Percentiles rank a stretch among this genome's conserved stretches.
Evolutionary conservation across 352 stramenopile genomes (phyloP).

Genomic region (Lagenidium sp.): DNA sequence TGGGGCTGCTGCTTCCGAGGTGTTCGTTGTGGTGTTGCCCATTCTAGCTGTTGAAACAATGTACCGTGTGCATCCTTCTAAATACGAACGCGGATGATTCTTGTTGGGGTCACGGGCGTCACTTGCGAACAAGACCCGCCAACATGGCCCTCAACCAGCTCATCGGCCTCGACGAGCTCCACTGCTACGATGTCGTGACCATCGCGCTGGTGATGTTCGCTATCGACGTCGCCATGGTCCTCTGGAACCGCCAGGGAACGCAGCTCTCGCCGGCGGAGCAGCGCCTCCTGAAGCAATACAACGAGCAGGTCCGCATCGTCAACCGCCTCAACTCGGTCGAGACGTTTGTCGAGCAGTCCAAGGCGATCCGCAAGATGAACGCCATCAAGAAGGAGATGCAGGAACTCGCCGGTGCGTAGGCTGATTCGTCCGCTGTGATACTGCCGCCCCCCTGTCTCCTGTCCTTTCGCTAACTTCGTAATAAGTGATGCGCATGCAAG

Average conservation of each 20-base stretch:
- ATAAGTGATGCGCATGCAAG: slow-evolving; percentile 57
- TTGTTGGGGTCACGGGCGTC: too few relatives aligned
- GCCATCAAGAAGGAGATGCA: slow-evolving; percentile 78
- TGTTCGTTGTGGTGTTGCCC: too few relatives aligned
- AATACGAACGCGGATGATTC: too few relatives aligned
- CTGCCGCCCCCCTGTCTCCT: too few relatives aligned
- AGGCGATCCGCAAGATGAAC: slow-evolving; percentile 82
- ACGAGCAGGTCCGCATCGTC: slow-evolving; percentile 66
- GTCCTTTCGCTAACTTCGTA: neutral
- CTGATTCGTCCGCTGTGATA: too few relatives aligned
- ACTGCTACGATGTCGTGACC: slow-evolving; percentile 63
- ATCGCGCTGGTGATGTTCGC: slow-evolving; percentile 49
- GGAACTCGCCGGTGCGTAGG: slow-evolving; percentile 52
- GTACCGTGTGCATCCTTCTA: too few relatives aligned
- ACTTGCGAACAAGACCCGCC: neutral
- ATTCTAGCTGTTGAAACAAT: too few relatives aligned
- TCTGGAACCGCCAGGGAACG: slow-evolving; percentile 40
- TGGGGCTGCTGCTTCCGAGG: too few relatives aligned
- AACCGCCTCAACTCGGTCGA: slow-evolving; percentile 83
- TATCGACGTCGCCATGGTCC: slow-evolving; percentile 36
- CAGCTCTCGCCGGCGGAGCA: slow-evolving; percentile 47
- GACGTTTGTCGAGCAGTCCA: slow-evolving; percentile 85
- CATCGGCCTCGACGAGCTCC: slow-evolving; percentile 37
- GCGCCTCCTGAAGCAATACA: slow-evolving; percentile 56
- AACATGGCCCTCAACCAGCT: slow-evolving; percentile 1